Evolutionary conservation across 768 basidiomycete genomes (phyloP), one percentile per base, ranked within the genome.

Genomic region (Xerocomus potaroensis): DNA sequence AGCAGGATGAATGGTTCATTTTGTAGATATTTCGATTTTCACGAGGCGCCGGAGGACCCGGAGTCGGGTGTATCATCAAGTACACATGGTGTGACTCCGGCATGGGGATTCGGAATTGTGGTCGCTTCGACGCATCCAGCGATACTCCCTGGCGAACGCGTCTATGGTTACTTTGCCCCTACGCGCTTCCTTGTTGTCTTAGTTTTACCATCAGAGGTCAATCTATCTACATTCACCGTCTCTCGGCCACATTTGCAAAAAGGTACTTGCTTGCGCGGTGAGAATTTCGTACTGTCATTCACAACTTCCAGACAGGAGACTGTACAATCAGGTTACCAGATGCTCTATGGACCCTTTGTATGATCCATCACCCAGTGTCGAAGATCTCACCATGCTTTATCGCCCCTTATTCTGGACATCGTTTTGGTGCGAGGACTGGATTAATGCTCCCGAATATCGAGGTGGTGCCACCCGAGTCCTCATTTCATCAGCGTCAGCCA

Each of bases 361-460:
- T 49, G 68, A 68, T 15, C 65, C 76, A 0, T 72, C 71, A 0
- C 68, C 74, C 0, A 51, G 58, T 1, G 62, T 66, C 1, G 84
- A 86, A 60, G 83, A 84, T 55, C 67, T 84, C 32, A 78, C 76
- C 0, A 85, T 86, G 84, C 73, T 86, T 14, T 86, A 82, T 52
- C 75, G 83, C 0, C 83, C 84, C 0, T 69, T 86, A 14, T 86
- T 84, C 62, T 86, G 84, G 84, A 85, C 84, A 0, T 75, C 84
- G 1, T 86, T 76, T 52, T 86, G 84, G 84, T 83, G 75, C 51
- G 81, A 86, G 60, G 84, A 86, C 57, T 86, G 81, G 81, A 59
- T 86, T 6, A 65, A 74, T 46, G 65, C 72, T 5, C 69, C 75
- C 3, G 54, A 60, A 19, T 85, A 84, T 58, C 71, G 74, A 8